Percentiles rank a stretch among this genome's conserved stretches.
These are phyloP conservation scores for Scutellaria barbata DNA, from an alignment of 257 asterid species.

Conservation along the genomic window DNA sequence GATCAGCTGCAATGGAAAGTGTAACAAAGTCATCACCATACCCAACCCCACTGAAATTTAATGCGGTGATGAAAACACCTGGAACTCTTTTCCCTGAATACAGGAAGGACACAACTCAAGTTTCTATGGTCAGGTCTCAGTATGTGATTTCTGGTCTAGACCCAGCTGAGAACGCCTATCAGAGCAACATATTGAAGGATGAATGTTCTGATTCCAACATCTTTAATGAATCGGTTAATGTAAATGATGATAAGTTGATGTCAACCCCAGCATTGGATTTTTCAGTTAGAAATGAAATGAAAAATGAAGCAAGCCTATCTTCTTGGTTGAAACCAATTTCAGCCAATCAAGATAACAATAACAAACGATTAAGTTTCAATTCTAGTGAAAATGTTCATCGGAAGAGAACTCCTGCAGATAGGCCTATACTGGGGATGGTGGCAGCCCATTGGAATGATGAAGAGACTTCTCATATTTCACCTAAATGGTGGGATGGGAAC, in stretches of 20 bases:
- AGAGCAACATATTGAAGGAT: constrained; percentile 46
- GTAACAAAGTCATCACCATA: constrained; percentile 55
- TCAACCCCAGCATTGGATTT: constrained; percentile 39
- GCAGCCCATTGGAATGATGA: constrained; percentile 92
- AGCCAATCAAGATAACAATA: constrained; percentile 39
- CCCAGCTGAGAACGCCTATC: constrained; percentile 34
- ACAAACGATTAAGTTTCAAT: constrained; percentile 32
- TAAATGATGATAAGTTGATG: constrained; percentile 32
- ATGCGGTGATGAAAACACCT: constrained; percentile 70
- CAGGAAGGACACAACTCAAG: constrained; percentile 21
- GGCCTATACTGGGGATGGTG: constrained; percentile 94
- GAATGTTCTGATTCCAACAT: constrained; percentile 43
- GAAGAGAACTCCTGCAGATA: constrained; percentile 59
- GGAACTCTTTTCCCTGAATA: constrained; percentile 72
- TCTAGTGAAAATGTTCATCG: constrained; percentile 35
- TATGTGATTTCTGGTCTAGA: constrained; percentile 30
- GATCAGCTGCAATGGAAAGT: constrained; percentile 37
- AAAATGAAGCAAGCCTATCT: constrained; percentile 58
- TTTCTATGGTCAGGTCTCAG: too few species aligned
- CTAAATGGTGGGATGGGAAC: constrained; percentile 89
- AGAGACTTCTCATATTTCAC: constrained; percentile 54
- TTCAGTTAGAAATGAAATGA: constrained; percentile 44
- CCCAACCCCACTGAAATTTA: constrained; percentile 68
- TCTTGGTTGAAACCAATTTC: constrained; percentile 65
- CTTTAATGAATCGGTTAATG: constrained; percentile 36